A percentile compares a stretch with the other conserved stretches of the same genome.
phyloP scores from a whole-genome alignment of 352 stramenopile genomes.

The Globisporangium paddicum region DNA sequence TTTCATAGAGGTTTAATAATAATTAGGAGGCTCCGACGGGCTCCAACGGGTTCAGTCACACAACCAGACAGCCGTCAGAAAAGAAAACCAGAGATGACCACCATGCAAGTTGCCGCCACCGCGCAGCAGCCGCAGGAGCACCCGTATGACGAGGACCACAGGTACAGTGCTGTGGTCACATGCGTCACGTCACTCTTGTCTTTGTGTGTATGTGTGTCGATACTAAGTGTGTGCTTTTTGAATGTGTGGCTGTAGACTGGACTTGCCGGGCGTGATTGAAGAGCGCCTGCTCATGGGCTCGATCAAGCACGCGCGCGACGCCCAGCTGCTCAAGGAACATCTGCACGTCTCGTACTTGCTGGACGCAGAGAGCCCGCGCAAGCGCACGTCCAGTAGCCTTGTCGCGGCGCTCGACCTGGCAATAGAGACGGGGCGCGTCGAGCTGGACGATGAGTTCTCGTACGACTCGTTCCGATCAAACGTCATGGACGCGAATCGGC shows the following conservation, averaged over 20 bases:
- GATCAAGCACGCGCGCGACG: conserved; percentile 52
- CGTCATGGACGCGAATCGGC: conserved; percentile 35
- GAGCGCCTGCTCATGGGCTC: conserved; percentile 53
- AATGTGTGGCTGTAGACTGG: conserved; percentile 27
- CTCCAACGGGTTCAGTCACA: background rate
- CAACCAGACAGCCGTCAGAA: conserved; percentile 3
- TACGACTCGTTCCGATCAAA: conserved; percentile 52
- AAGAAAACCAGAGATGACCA: conserved; percentile 6
- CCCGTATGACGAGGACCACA: conserved; percentile 11
- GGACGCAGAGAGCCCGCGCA: conserved; percentile 62
- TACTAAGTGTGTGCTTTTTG: background rate
- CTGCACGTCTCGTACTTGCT: conserved; percentile 43
- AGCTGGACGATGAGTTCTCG: conserved; percentile 61
- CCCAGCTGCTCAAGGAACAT: conserved; percentile 44
- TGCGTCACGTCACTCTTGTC: background rate
- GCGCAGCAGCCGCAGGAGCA: conserved; percentile 3
- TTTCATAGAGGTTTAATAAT: background rate
- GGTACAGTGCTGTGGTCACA: conserved; percentile 8
- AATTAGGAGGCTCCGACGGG: background rate
- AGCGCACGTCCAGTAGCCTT: conserved; percentile 22
- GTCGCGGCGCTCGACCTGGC: conserved; percentile 18
- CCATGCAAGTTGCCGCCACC: background rate
- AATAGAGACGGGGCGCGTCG: conserved; percentile 33
- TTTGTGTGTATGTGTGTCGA: background rate
- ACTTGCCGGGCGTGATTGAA: conserved; percentile 56